Evolutionary conservation across 2,329 filamentous ascomycete genomes (phyloP).

Genomic region (Clonostachys byssicola): DNA sequence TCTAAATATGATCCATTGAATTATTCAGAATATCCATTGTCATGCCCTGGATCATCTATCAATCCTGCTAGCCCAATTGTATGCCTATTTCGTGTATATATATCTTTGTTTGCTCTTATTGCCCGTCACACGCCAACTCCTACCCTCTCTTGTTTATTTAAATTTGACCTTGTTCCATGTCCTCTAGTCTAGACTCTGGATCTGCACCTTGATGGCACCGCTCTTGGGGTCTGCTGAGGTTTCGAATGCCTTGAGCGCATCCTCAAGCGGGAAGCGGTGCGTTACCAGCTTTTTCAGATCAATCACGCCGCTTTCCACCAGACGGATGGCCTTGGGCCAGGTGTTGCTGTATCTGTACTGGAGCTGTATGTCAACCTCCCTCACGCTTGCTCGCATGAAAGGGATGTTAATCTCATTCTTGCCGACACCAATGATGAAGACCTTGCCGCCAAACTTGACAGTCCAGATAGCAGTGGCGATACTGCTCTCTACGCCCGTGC

Average conservation of each 20-base stretch:
- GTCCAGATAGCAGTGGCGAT: conserved; percentile 84
- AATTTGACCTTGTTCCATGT: not conserved
- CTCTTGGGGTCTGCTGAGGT: conserved; percentile 84
- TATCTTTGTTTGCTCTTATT: not conserved
- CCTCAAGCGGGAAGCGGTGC: conserved; percentile 80
- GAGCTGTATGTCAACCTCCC: conserved; percentile 92
- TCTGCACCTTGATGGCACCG: conserved; percentile 97
- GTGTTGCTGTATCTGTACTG: conserved; percentile 97
- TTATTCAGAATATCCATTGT: not conserved
- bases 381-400: conserved; percentile 87
- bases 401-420: conserved; percentile 94
- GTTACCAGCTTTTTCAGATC: conserved; percentile 81
- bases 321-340: conserved; percentile 87
- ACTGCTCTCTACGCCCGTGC: conserved; percentile 90
- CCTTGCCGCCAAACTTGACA: conserved; percentile 91
- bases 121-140: not conserved
- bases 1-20: not conserved
- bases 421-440: conserved; percentile 94
- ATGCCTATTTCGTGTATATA: not conserved
- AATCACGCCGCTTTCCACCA: conserved; percentile 81
- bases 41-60: too few relatives aligned
- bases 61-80: not conserved
- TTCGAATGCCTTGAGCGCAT: conserved; percentile 85
- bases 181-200: conserved; percentile 62
- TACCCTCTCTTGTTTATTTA: not conserved